These are phyloP conservation scores for Blastobotrys serpentis DNA, from an alignment of 1,139 yeast species.

Conservation along the genomic window DNA sequence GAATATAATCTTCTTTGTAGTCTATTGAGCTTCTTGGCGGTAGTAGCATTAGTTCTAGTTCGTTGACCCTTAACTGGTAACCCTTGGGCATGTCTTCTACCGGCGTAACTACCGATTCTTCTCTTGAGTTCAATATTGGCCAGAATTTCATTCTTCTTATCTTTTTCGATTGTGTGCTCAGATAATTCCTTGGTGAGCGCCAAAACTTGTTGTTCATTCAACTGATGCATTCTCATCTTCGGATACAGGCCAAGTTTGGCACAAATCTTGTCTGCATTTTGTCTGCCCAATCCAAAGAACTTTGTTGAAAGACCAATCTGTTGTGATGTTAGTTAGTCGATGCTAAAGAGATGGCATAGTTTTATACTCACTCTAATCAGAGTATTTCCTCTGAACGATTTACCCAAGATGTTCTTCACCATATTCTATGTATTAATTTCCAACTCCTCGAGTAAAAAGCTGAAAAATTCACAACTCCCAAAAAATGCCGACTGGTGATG, in stretches of 20 bases:
- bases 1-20: constrained; percentile 59
- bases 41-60: constrained; percentile 84
- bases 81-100: constrained; percentile 85
- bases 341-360: neutral
- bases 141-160: constrained; percentile 72
- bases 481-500: neutral
- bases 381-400: constrained; percentile 43
- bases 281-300: constrained; percentile 80
- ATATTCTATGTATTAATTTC: constrained; percentile 22
- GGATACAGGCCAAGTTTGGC: constrained; percentile 91
- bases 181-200: constrained; percentile 84
- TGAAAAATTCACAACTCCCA: constrained; percentile 8
- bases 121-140: constrained; percentile 80
- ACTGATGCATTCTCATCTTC: constrained; percentile 89
- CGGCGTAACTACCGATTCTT: constrained; percentile 80
- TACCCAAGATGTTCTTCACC: constrained; percentile 44
- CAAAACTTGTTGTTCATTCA: constrained; percentile 83
- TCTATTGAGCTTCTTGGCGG: constrained; percentile 83
- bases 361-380: constrained; percentile 35
- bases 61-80: constrained; percentile 90
- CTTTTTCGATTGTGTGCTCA: constrained; percentile 80
- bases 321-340: constrained; percentile 6
- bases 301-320: constrained; percentile 75
- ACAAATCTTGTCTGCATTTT: constrained; percentile 74
- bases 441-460: neutral